phyloP scores from a whole-genome alignment of 352 stramenopile genomes.

The Achlya hypogyna region DNA sequence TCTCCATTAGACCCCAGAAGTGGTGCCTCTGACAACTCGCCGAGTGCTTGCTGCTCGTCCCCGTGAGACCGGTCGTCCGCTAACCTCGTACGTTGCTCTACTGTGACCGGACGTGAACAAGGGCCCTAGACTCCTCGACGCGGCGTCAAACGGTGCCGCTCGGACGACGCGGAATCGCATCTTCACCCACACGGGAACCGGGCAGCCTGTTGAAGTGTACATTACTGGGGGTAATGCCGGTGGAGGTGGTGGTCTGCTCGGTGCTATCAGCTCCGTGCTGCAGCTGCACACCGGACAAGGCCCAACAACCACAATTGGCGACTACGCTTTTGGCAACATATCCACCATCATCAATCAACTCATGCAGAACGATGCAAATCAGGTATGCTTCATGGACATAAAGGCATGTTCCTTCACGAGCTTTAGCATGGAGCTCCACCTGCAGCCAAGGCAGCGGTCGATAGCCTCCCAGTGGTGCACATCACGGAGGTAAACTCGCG shows the following conservation, averaged over 20 bases:
- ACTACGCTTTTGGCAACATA: constrained; percentile 82
- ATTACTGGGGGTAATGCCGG: constrained; percentile 47
- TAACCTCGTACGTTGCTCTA: too few relatives aligned
- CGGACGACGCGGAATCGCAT: constrained; percentile 21
- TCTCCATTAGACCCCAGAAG: too few relatives aligned
- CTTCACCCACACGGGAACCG: constrained; percentile 39
- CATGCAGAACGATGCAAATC: constrained; percentile 82
- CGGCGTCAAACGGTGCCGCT: neutral
- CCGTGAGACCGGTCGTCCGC: neutral
- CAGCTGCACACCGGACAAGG: constrained; percentile 24
- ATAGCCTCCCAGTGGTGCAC: constrained; percentile 62
- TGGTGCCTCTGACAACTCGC: too few relatives aligned
- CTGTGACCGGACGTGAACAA: neutral
- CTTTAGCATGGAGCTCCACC: constrained; percentile 66
- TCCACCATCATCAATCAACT: constrained; percentile 81
- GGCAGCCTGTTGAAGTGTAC: constrained; percentile 66
- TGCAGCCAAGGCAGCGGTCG: constrained; percentile 61
- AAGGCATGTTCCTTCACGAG: neutral
- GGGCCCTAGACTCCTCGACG: neutral
- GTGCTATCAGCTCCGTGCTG: constrained; percentile 53
- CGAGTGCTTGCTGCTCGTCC: too few relatives aligned
- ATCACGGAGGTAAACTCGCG: constrained; percentile 31
- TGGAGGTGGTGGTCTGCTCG: constrained; percentile 39
- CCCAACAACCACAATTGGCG: constrained; percentile 50
- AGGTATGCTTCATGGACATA: constrained; percentile 32